Conservation (phyloP, 2,329 filamentous ascomycete genomes). For the Claviceps citrina region DNA sequence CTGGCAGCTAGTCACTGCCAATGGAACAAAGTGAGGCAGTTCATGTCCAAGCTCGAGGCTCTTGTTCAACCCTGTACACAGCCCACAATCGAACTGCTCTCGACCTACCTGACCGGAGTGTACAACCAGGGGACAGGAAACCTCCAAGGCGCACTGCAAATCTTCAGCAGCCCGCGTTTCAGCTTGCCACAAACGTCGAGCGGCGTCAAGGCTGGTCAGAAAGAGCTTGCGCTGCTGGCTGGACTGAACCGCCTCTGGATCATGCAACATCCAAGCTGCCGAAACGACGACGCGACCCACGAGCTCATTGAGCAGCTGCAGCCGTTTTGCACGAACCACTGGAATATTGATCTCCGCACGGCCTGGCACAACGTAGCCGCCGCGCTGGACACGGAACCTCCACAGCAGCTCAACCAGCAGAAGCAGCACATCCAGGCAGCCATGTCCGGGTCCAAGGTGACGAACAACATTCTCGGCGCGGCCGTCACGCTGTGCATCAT, state of each 20-base stretch:
- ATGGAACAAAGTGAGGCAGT: conserved; percentile 48
- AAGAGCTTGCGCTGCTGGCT: conserved; percentile 51
- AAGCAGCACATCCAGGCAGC: conserved; percentile 66
- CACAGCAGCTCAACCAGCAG: conserved; percentile 53
- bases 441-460: conserved; percentile 51
- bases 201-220: conserved; percentile 35
- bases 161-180: conserved; percentile 50
- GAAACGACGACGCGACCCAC: conserved; percentile 41
- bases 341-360: conserved; percentile 59
- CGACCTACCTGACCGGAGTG: conserved; percentile 58
- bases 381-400: conserved; percentile 45
- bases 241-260: conserved; percentile 58
- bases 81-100: conserved; percentile 31
- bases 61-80: conserved; percentile 26
- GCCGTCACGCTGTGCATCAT: conserved; percentile 74
- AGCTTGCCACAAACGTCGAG: conserved; percentile 21
- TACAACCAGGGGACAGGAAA: conserved; percentile 66
- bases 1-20: conserved; percentile 55
- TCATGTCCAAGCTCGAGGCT: conserved; percentile 36
- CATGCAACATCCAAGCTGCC: conserved; percentile 45
- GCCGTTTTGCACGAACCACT: conserved; percentile 50
- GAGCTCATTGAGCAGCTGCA: conserved; percentile 50
- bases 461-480: conserved; percentile 65
- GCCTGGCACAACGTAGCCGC: conserved; percentile 65
- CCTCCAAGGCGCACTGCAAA: conserved; percentile 47